A percentile compares a stretch with the other conserved stretches of the same genome.
These are phyloP conservation scores for Aspergillus nomiae DNA, from an alignment of 2,329 filamentous ascomycete genomes.

Conservation along the genomic window DNA sequence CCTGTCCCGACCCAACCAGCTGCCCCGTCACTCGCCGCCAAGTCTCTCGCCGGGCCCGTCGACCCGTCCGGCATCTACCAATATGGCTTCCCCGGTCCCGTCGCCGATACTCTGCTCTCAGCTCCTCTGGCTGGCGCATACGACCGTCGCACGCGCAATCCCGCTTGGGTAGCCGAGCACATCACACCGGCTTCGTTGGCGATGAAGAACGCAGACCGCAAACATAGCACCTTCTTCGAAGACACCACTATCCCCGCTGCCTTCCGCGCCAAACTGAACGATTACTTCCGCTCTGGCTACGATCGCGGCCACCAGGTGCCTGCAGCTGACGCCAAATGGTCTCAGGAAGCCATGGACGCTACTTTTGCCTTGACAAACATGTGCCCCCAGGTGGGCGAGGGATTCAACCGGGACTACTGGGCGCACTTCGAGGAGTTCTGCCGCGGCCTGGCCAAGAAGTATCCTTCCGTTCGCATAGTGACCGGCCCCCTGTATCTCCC, in stretches of 20 bases:
- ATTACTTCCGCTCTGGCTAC: slow-evolving; percentile 94
- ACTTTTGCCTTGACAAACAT: slow-evolving; percentile 95
- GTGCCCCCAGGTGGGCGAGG: slow-evolving; percentile 97
- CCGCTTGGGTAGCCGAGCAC: slow-evolving; percentile 93
- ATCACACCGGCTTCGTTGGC: slow-evolving; percentile 86
- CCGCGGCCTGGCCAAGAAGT: slow-evolving; percentile 74
- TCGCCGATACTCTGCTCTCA: slow-evolving; percentile 77
- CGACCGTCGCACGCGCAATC: slow-evolving; percentile 88
- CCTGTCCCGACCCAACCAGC: slow-evolving; percentile 43
- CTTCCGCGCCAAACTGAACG: slow-evolving; percentile 86
- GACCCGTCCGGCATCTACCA: slow-evolving; percentile 77
- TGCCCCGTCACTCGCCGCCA: slow-evolving; percentile 32
- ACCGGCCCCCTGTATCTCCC: slow-evolving; percentile 94
- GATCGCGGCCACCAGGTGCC: slow-evolving; percentile 97
- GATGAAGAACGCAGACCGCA: slow-evolving; percentile 74
- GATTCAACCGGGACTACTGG: slow-evolving; percentile 99
- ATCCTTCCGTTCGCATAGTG: slow-evolving; percentile 86
- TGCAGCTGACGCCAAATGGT: slow-evolving; percentile 95
- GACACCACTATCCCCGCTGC: slow-evolving; percentile 76
- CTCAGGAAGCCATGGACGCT: slow-evolving; percentile 88
- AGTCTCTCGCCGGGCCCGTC: slow-evolving; percentile 51
- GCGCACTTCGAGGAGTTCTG: slow-evolving; percentile 98
- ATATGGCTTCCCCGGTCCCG: slow-evolving; percentile 89
- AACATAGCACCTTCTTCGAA: slow-evolving; percentile 80
- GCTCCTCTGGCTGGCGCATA: slow-evolving; percentile 80